A percentile compares a stretch with the other conserved stretches of the same genome.
These are phyloP conservation scores for Castanea mollissima DNA, from an alignment of 306 rosid genomes.

Conservation along the genomic window DNA sequence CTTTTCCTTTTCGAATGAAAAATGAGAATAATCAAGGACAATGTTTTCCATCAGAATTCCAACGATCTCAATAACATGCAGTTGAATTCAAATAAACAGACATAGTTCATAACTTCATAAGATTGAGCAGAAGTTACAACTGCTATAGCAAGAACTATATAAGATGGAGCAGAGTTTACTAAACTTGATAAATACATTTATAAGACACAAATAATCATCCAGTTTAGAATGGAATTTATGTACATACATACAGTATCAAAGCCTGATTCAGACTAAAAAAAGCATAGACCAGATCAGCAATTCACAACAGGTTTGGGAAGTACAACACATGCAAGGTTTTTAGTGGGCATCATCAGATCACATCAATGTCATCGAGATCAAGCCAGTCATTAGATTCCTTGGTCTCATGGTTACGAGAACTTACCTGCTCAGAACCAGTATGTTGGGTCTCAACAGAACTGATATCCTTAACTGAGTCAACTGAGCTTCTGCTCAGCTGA, in stretches of 20 bases:
- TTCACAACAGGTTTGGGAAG: conserved; percentile 48
- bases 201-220: conserved; percentile 31
- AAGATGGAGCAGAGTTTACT: conserved; percentile 31
- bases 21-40: no score
- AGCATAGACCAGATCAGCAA: conserved; percentile 44
- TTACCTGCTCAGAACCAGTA: conserved; percentile 57
- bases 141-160: conserved; percentile 13
- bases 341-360: conserved; percentile 39
- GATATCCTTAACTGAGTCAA: conserved; percentile 63
- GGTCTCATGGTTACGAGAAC: conserved; percentile 48
- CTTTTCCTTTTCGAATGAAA: background rate
- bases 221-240: conserved; percentile 42
- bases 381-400: conserved; percentile 96
- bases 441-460: conserved; percentile 45
- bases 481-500: conserved; percentile 68
- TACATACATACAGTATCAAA: conserved; percentile 50
- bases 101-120: background rate
- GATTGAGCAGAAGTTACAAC: conserved; percentile 28
- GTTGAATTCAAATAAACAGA: background rate
- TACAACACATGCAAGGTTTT: conserved; percentile 24
- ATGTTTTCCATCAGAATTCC: background rate
- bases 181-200: conserved; percentile 19
- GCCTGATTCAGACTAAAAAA: conserved; percentile 37
- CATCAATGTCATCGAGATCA: conserved; percentile 81
- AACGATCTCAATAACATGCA: background rate